Conservation (phyloP, 805 yeast genomes). For the Zygosaccharomyces bisporus region DNA sequence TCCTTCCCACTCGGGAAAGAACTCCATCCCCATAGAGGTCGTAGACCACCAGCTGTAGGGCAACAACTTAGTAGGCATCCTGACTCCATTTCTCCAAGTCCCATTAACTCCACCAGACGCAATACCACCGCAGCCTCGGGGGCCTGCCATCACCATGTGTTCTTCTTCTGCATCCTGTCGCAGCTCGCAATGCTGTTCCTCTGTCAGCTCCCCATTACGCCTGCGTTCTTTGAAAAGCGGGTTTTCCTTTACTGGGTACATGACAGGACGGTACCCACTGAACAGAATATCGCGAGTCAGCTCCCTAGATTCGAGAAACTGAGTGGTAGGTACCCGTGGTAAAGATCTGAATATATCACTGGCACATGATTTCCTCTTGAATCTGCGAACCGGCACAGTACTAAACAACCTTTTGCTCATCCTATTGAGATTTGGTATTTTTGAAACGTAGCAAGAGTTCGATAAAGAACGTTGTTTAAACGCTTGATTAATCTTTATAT, state of each 20-base stretch:
- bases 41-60: constrained; percentile 32
- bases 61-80: constrained; percentile 21
- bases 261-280: constrained; percentile 35
- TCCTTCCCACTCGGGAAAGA: constrained; percentile 33
- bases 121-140: constrained; percentile 32
- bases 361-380: constrained; percentile 12
- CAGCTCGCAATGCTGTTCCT: constrained; percentile 2
- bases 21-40: constrained; percentile 33
- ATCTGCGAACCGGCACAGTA: constrained; percentile 3
- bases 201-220: constrained; percentile 12
- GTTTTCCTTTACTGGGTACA: constrained; percentile 34
- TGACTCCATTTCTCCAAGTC: constrained; percentile 28
- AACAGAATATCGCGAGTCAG: constrained; percentile 31
- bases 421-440: background rate
- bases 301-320: constrained; percentile 28
- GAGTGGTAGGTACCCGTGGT: constrained; percentile 35
- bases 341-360: constrained; percentile 23
- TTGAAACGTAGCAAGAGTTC: too few species aligned
- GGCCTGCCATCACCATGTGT: constrained; percentile 21
- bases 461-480: too few species aligned
- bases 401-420: constrained; percentile 12
- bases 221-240: constrained; percentile 27
- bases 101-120: constrained; percentile 33
- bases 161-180: background rate
- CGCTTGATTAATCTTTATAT: background rate